A percentile compares a stretch with the other conserved stretches of the same genome.
phyloP scores from a whole-genome alignment of 345 rosid genomes.

The Eucalyptus pauciflora region DNA sequence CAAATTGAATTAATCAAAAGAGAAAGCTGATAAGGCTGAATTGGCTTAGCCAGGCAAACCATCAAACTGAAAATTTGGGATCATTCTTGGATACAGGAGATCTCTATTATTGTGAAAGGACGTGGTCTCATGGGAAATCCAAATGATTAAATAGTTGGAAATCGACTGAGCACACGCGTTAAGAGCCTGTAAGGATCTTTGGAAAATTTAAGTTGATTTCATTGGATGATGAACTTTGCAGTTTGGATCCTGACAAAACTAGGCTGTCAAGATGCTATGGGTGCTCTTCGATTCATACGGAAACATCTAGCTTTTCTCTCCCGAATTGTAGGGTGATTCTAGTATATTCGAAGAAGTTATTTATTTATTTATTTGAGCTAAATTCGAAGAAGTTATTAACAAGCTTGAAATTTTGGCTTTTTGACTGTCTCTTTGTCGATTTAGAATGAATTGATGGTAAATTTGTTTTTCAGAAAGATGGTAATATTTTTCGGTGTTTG shows the following conservation, averaged over 20 bases:
- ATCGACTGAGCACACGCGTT: background rate
- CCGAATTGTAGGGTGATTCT: background rate
- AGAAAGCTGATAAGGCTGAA: background rate
- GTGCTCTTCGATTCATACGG: background rate
- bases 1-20: background rate
- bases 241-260: background rate
- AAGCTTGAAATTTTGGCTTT: background rate
- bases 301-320: background rate
- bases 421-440: background rate
- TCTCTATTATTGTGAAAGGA: background rate
- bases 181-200: background rate
- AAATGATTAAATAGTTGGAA: background rate
- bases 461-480: background rate
- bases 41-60: background rate
- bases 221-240: background rate
- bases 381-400: background rate
- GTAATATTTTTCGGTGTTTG: fast-evolving
- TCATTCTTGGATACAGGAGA: background rate
- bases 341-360: background rate
- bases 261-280: background rate
- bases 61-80: background rate
- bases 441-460: background rate
- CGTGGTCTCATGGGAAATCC: background rate
- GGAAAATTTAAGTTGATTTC: background rate
- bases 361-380: no score